phyloP scores from a whole-genome alignment of 2,329 filamentous ascomycete genomes.

The Juglanconis oblonga region DNA sequence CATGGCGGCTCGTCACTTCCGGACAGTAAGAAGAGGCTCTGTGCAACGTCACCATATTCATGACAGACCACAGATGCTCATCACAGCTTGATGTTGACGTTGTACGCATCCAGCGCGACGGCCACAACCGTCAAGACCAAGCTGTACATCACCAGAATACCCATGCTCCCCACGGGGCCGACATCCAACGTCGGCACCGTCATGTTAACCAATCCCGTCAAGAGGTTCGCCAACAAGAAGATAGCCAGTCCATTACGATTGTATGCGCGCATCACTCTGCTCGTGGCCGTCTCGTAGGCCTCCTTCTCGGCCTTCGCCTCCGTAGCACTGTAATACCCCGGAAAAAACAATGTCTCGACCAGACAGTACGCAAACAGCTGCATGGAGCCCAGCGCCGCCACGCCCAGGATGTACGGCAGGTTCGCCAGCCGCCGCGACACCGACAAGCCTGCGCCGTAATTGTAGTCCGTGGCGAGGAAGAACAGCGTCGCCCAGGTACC shows the following conservation, averaged over 20 bases:
- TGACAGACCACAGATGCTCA: conserved; percentile 7
- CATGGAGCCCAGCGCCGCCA: conserved; percentile 83
- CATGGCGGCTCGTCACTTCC: too few species aligned
- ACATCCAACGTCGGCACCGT: conserved; percentile 78
- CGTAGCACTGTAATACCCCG: conserved; percentile 60
- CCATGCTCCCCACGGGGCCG: conserved; percentile 63
- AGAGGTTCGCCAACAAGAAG: conserved; percentile 83
- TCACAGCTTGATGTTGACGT: conserved; percentile 70
- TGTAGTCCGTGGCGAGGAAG: conserved; percentile 63
- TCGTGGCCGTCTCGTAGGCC: conserved; percentile 68
- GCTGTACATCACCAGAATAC: conserved; percentile 71
- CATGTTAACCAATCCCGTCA: conserved; percentile 89
- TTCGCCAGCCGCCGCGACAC: conserved; percentile 92
- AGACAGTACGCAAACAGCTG: conserved; percentile 77
- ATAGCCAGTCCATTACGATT: conserved; percentile 85
- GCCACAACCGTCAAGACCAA: conserved; percentile 65
- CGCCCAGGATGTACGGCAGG: conserved; percentile 89
- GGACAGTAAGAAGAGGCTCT: too few species aligned
- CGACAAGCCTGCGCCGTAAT: conserved; percentile 67
- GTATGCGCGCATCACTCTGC: conserved; percentile 74
- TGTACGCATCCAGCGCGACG: conserved; percentile 59
- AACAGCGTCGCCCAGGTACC: conserved; percentile 69
- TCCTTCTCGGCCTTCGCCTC: conserved; percentile 58
- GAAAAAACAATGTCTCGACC: conserved; percentile 77
- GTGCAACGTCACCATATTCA: not conserved